Evolutionary conservation across 2,329 filamentous ascomycete genomes (phyloP).

Genomic region (Beauveria sp.): DNA sequence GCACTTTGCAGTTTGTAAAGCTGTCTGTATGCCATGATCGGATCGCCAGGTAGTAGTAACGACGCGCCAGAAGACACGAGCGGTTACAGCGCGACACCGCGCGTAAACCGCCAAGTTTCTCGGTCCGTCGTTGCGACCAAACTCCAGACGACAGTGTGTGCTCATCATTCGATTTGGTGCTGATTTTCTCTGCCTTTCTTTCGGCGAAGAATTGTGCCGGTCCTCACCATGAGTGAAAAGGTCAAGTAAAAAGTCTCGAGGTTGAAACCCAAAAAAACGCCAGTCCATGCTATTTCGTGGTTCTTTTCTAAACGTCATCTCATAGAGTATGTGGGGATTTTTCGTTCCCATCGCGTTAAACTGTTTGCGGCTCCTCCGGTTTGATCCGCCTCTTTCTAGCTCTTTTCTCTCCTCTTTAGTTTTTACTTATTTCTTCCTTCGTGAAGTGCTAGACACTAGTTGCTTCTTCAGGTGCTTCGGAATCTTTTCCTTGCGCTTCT

Average conservation of each 20-base stretch:
- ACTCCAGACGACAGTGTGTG: slow-evolving; percentile 24
- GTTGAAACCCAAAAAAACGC: slow-evolving; percentile 8
- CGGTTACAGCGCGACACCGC: slow-evolving; percentile 29
- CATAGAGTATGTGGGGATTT: neutral
- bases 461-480: slow-evolving; percentile 95
- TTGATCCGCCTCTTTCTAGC: neutral
- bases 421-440: slow-evolving; percentile 49
- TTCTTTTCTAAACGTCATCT: neutral
- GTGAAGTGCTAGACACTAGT: slow-evolving; percentile 55
- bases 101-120: slow-evolving; percentile 20
- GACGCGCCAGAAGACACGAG: slow-evolving; percentile 12
- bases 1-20: slow-evolving; percentile 13
- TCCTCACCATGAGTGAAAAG: neutral
- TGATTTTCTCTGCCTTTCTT: neutral
- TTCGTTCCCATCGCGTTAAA: slow-evolving; percentile 2
- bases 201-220: too few species aligned
- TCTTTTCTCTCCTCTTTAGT: slow-evolving; percentile 6
- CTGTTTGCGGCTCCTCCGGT: neutral
- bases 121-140: slow-evolving; percentile 12
- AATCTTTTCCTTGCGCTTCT: slow-evolving; percentile 91
- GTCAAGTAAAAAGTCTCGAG: neutral
- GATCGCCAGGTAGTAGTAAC: slow-evolving; percentile 26
- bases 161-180: slow-evolving; percentile 41
- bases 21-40: slow-evolving; percentile 19
- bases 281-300: neutral